phyloP scores from a whole-genome alignment of 2,329 filamentous ascomycete species.

The Basipetospora sp. region DNA sequence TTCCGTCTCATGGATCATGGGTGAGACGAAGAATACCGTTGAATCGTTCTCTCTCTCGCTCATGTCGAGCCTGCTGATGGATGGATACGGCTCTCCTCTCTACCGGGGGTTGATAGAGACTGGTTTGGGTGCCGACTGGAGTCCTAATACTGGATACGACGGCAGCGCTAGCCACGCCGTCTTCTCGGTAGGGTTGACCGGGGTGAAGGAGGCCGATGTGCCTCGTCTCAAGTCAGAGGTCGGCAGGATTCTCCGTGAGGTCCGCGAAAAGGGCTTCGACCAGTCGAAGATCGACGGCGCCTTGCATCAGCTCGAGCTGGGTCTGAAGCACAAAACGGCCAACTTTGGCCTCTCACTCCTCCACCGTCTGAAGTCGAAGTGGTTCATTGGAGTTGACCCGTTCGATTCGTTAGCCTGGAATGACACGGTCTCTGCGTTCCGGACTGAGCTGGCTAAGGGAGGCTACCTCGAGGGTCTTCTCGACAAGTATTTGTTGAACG shows the following conservation, averaged over 20 bases:
- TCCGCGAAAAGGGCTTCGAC: conserved; percentile 66
- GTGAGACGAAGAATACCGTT: conserved; percentile 65
- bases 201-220: conserved; percentile 70
- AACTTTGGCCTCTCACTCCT: conserved; percentile 86
- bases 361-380: conserved; percentile 74
- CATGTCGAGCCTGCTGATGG: conserved; percentile 69
- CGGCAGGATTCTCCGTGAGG: conserved; percentile 55
- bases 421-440: conserved; percentile 70
- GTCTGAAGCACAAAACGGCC: conserved; percentile 88
- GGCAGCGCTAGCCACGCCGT: conserved; percentile 61
- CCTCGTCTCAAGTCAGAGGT: conserved; percentile 61
- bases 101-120: conserved; percentile 81
- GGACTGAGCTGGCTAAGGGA: conserved; percentile 57
- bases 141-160: conserved; percentile 87
- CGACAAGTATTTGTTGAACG: conserved; percentile 79
- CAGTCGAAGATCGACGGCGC: conserved; percentile 83
- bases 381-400: conserved; percentile 91
- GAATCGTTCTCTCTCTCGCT: conserved; percentile 81
- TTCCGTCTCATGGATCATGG: conserved; percentile 82
- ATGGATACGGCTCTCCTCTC: conserved; percentile 87
- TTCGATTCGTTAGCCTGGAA: conserved; percentile 89
- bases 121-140: conserved; percentile 83
- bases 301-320: conserved; percentile 84
- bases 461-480: conserved; percentile 72
- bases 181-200: conserved; percentile 81